Conservation (phyloP, 306 rosid genomes). For the Cucurbita moschata region DNA sequence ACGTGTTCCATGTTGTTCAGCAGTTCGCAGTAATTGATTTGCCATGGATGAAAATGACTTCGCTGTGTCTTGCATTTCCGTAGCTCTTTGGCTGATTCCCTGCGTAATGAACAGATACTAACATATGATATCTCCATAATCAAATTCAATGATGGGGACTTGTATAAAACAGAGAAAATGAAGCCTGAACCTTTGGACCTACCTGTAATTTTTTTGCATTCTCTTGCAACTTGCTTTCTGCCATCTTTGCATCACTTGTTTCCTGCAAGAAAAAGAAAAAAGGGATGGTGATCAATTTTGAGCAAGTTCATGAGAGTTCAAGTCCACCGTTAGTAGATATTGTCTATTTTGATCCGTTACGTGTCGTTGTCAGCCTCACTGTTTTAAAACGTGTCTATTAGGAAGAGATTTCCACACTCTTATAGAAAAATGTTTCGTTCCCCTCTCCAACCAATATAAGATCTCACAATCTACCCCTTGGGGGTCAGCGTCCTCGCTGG, state of each 20-base stretch:
- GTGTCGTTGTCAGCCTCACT: too few species aligned
- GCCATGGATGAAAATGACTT: slow-evolving; percentile 76
- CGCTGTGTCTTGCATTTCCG: slow-evolving; percentile 75
- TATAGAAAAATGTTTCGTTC: too few species aligned
- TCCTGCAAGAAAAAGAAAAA: slow-evolving; percentile 33
- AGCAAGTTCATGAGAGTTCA: neutral
- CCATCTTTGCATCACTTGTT: slow-evolving; percentile 37
- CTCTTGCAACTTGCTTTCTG: slow-evolving; percentile 63
- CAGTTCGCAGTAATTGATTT: slow-evolving; percentile 44
- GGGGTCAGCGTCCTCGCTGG: too few species aligned
- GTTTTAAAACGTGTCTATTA: too few species aligned
- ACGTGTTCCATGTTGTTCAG: slow-evolving; percentile 48
- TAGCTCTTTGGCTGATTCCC: slow-evolving; percentile 39
- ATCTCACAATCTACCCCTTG: too few species aligned
- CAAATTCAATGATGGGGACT: too few species aligned
- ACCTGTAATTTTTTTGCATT: slow-evolving; percentile 49
- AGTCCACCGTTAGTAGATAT: too few species aligned
- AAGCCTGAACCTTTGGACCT: neutral
- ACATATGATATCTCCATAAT: neutral
- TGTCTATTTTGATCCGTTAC: too few species aligned
- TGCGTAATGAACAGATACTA: slow-evolving; percentile 12
- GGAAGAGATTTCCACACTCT: too few species aligned
- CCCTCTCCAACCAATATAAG: too few species aligned
- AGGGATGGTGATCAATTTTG: neutral
- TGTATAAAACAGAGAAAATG: neutral